Percentiles rank a stretch among this genome's conserved stretches.
phyloP scores from a whole-genome alignment of 495 filamentous ascomycete genomes.

The Corynascus novoguineensis region DNA sequence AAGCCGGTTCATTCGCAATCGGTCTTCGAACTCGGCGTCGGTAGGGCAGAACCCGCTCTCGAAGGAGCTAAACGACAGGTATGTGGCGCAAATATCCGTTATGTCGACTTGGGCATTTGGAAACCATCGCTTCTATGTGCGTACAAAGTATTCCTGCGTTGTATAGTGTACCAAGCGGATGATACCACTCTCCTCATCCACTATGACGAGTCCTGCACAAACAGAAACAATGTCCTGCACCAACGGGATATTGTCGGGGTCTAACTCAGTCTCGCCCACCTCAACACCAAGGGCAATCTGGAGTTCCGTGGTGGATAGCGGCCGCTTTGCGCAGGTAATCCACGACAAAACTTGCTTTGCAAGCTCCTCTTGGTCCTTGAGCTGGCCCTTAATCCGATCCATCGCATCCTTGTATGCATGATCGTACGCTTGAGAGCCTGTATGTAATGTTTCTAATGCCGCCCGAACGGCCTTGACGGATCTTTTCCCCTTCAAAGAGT shows the following conservation, averaged over 20 bases:
- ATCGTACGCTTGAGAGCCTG: conserved; percentile 18
- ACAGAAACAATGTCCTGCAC: conserved; percentile 40
- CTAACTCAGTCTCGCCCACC: conserved; percentile 25
- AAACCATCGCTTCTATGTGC: conserved; percentile 31
- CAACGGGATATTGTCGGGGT: conserved; percentile 37
- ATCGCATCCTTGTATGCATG: conserved; percentile 42
- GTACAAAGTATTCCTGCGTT: conserved; percentile 48
- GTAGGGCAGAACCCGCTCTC: conserved; percentile 23
- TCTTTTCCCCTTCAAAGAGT: too few relatives aligned
- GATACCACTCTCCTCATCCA: conserved; percentile 44
- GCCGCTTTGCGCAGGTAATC: conserved; percentile 39
- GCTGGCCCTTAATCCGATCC: conserved; percentile 25
- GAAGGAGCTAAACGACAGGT: conserved; percentile 41
- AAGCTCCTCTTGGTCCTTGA: conserved; percentile 21
- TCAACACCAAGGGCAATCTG: conserved; percentile 45
- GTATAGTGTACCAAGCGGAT: conserved; percentile 55
- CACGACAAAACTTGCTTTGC: conserved; percentile 41
- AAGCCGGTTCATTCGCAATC: conserved; percentile 30
- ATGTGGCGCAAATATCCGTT: conserved; percentile 46
- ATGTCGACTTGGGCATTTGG: too few relatives aligned
- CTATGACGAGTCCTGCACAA: conserved; percentile 49
- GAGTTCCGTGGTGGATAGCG: conserved; percentile 41
- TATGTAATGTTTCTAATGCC: conserved; percentile 34
- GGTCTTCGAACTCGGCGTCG: conserved; percentile 23
- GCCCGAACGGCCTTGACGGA: too few relatives aligned